Conservation (phyloP, 2,329 filamentous ascomycete species). For the Aspergillus quadrilineatus region DNA sequence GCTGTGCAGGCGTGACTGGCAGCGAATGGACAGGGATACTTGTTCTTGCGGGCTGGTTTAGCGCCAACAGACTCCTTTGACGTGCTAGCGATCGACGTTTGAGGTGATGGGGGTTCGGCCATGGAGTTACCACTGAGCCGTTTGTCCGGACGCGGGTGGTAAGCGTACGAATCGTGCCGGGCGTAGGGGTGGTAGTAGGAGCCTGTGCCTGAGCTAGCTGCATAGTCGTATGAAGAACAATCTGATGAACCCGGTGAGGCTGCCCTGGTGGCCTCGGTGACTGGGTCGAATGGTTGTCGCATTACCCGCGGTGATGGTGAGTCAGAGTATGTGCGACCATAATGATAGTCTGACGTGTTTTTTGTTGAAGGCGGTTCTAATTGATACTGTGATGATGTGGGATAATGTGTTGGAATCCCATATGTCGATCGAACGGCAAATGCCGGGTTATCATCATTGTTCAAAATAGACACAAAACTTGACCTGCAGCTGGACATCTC, state of each 20-base stretch:
- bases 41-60: constrained; percentile 55
- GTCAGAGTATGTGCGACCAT: constrained; percentile 25
- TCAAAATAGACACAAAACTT: constrained; percentile 46
- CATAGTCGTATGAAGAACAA: constrained; percentile 36
- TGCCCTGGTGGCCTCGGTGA: constrained; percentile 27
- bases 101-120: constrained; percentile 30
- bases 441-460: constrained; percentile 49
- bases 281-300: constrained; percentile 26
- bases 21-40: constrained; percentile 65
- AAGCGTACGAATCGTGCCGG: constrained; percentile 28
- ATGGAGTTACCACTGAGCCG: constrained; percentile 25
- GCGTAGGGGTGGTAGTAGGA: constrained; percentile 29
- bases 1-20: constrained; percentile 59
- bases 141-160: constrained; percentile 27
- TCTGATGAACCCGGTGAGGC: constrained; percentile 35
- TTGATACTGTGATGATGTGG: constrained; percentile 22
- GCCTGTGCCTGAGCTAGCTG: constrained; percentile 20
- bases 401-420: constrained; percentile 22
- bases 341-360: constrained; percentile 20
- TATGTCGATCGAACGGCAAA: constrained; percentile 42
- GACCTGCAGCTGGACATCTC: constrained; percentile 35
- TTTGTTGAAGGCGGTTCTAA: constrained; percentile 20
- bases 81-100: constrained; percentile 23
- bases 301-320: constrained; percentile 29
- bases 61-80: constrained; percentile 25